These are phyloP conservation scores for Epichloe uncinata DNA, from an alignment of 2,329 filamentous ascomycete genomes.

Conservation along the genomic window DNA sequence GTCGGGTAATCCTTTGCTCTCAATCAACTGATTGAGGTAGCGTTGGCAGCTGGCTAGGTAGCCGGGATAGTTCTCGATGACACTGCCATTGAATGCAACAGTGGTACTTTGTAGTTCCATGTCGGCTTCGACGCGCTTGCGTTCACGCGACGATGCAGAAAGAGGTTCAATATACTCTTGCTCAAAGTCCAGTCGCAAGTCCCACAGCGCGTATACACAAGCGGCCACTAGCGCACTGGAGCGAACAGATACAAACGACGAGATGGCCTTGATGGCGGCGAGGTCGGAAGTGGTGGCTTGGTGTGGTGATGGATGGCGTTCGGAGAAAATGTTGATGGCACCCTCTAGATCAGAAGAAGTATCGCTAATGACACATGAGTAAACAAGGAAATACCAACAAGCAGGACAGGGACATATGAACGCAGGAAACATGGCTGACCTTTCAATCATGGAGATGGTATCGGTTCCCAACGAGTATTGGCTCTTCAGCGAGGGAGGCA, in stretches of 20 bases:
- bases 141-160: slow-evolving; percentile 18
- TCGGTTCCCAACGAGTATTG: slow-evolving; percentile 49
- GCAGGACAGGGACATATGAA: background rate
- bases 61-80: slow-evolving; percentile 64
- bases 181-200: slow-evolving; percentile 36
- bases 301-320: slow-evolving; percentile 33
- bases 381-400: background rate
- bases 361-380: slow-evolving; percentile 24
- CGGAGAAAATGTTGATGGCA: slow-evolving; percentile 34
- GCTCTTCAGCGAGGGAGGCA: slow-evolving; percentile 37
- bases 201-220: slow-evolving; percentile 46
- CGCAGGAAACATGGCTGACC: slow-evolving; percentile 26
- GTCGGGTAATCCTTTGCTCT: slow-evolving; percentile 18
- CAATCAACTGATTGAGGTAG: slow-evolving; percentile 47
- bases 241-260: slow-evolving; percentile 40
- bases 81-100: slow-evolving; percentile 68
- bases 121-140: slow-evolving; percentile 37
- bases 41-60: slow-evolving; percentile 50
- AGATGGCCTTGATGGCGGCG: slow-evolving; percentile 36
- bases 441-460: slow-evolving; percentile 43
- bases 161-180: slow-evolving; percentile 20
- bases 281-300: slow-evolving; percentile 34
- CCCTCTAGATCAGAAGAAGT: slow-evolving; percentile 26
- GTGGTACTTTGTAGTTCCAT: slow-evolving; percentile 34
- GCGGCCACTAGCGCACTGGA: slow-evolving; percentile 47